phyloP scores from a whole-genome alignment of 2,329 filamentous ascomycete genomes.

The Monosporascus sp. region DNA sequence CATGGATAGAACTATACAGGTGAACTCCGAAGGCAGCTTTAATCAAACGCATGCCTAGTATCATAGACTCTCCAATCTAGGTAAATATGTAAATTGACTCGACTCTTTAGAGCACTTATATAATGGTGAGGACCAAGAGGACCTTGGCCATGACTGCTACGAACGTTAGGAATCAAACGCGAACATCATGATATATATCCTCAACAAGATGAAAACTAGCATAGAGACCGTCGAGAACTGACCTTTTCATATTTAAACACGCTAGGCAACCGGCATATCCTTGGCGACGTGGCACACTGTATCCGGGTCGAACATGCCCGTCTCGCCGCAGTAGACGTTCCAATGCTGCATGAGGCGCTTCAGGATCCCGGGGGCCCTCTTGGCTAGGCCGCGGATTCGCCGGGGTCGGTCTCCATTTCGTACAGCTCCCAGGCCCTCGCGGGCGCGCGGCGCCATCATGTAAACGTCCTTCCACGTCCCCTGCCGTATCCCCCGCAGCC shows the following conservation, averaged over 20 bases:
- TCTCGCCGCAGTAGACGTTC: neutral
- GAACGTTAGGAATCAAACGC: too few relatives aligned
- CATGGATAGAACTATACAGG: too few relatives aligned
- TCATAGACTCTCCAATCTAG: too few relatives aligned
- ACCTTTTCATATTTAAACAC: neutral
- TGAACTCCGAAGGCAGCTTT: too few relatives aligned
- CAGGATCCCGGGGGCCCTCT: slow-evolving; percentile 9
- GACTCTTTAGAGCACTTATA: too few relatives aligned
- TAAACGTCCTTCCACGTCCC: slow-evolving; percentile 27
- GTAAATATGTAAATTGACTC: too few relatives aligned
- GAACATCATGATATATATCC: too few relatives aligned
- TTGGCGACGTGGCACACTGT: neutral
- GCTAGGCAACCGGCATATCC: neutral
- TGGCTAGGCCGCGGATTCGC: slow-evolving; percentile 18
- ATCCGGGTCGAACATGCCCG: neutral
- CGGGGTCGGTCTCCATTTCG: slow-evolving; percentile 17
- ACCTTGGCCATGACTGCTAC: too few relatives aligned
- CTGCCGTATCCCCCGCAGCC: slow-evolving; percentile 25
- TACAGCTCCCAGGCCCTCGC: slow-evolving; percentile 23
- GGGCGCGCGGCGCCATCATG: slow-evolving; percentile 17
- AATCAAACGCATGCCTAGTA: too few relatives aligned
- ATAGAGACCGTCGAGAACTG: too few relatives aligned
- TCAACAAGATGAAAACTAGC: too few relatives aligned
- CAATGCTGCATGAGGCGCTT: neutral
- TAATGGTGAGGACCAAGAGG: too few relatives aligned